phyloP scores from a whole-genome alignment of 2,329 filamentous ascomycete species.

The Albophoma yamanashiensis region DNA sequence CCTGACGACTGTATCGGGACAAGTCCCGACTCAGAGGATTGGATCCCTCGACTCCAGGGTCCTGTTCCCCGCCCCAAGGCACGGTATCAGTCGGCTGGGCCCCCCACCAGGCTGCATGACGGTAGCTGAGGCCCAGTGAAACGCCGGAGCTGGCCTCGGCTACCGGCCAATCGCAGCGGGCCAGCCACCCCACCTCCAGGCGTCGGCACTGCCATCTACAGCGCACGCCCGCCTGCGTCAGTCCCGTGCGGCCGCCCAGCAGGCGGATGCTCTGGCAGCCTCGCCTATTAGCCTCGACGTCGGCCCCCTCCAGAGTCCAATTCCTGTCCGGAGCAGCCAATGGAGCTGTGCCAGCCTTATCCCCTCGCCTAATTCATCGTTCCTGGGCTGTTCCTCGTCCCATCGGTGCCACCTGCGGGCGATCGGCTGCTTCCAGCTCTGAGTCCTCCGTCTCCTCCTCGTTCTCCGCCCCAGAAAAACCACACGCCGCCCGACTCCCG shows the following conservation, averaged over 20 bases:
- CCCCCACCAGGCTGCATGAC: background rate
- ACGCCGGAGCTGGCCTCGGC: conserved; percentile 8
- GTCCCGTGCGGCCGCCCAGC: background rate
- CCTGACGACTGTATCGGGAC: background rate
- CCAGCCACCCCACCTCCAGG: conserved; percentile 8
- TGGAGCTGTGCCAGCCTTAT: conserved; percentile 15
- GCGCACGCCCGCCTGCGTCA: background rate
- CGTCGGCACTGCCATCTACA: background rate
- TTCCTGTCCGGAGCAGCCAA: conserved; percentile 6
- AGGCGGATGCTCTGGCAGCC: conserved; percentile 13
- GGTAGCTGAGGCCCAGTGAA: background rate
- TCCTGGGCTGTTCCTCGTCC: conserved; percentile 1
- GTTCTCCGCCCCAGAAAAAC: background rate
- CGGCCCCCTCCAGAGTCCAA: conserved; percentile 10
- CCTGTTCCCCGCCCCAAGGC: background rate
- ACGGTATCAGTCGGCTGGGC: background rate
- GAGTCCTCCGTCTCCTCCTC: background rate
- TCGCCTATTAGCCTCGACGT: conserved; percentile 11
- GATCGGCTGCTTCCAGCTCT: background rate
- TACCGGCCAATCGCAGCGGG: conserved; percentile 14
- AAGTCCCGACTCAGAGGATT: background rate
- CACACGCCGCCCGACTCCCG: background rate
- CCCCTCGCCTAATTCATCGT: conserved; percentile 8
- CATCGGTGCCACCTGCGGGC: background rate
- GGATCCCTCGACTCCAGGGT: background rate